Conservation (phyloP, 2,329 filamentous ascomycete species). For the Fusarium nygamai region DNA sequence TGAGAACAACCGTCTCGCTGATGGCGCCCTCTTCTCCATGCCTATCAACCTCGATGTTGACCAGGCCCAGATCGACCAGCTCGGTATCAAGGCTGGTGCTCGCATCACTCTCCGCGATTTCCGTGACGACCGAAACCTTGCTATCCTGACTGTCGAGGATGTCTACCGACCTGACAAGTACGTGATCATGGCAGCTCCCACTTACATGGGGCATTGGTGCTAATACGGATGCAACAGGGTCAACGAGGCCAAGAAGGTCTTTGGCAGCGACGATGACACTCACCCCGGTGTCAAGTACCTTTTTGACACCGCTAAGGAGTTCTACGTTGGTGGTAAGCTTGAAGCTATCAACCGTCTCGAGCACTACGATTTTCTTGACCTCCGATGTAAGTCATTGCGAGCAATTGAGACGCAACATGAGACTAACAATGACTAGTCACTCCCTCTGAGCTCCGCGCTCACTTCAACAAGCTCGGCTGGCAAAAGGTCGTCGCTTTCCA, state of each 20-base stretch:
- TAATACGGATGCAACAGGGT: constrained; percentile 61
- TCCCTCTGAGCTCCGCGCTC: constrained; percentile 89
- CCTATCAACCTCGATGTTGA: constrained; percentile 93
- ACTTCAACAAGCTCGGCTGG: constrained; percentile 99
- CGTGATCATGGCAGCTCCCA: constrained; percentile 45
- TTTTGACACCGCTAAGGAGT: constrained; percentile 81
- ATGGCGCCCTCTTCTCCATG: constrained; percentile 94
- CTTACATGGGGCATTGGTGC: not conserved
- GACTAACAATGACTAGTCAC: constrained; percentile 68
- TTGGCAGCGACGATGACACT: constrained; percentile 87
- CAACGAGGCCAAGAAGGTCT: constrained; percentile 92
- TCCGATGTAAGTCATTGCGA: constrained; percentile 75
- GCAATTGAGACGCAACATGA: not conserved
- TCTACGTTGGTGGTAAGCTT: constrained; percentile 94
- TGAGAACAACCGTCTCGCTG: constrained; percentile 83
- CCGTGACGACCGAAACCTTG: constrained; percentile 94
- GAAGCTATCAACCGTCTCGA: constrained; percentile 94
- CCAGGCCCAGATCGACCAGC: constrained; percentile 76
- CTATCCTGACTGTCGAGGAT: constrained; percentile 95
- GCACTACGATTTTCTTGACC: constrained; percentile 98
- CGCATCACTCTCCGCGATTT: constrained; percentile 92
- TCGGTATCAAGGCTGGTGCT: constrained; percentile 80
- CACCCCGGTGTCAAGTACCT: constrained; percentile 95
- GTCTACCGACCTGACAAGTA: constrained; percentile 97
- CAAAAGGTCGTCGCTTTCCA: constrained; percentile 98